Evolutionary conservation across 2,329 filamentous ascomycete genomes (phyloP).

Genomic region (Aureobasidium lini): DNA sequence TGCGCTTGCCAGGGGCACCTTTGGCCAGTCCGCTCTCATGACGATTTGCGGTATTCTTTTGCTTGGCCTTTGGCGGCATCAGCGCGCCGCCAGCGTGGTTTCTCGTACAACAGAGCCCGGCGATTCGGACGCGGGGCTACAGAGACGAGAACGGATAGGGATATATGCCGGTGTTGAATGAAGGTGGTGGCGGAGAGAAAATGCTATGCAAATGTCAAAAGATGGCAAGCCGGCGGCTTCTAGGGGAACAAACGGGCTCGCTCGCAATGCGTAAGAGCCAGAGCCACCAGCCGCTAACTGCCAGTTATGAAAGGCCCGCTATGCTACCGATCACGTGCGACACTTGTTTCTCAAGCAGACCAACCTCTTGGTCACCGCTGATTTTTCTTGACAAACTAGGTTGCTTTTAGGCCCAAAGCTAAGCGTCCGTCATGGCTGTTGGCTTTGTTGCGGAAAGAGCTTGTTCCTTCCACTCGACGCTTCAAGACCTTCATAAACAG

Average conservation of each 20-base stretch:
- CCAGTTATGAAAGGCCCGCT: slow-evolving; percentile 6
- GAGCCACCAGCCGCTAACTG: slow-evolving; percentile 1
- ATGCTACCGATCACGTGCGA: slow-evolving; percentile 10
- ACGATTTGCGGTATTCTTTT: slow-evolving; percentile 43
- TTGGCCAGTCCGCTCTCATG: slow-evolving; percentile 80
- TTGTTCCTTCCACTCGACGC: background rate
- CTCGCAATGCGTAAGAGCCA: slow-evolving; percentile 8
- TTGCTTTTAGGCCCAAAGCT: background rate
- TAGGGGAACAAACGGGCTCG: slow-evolving; percentile 5
- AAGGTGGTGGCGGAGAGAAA: slow-evolving; percentile 9
- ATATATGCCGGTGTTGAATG: background rate
- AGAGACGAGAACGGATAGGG: background rate
- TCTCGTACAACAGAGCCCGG: slow-evolving; percentile 13
- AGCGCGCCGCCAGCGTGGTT: slow-evolving; percentile 24
- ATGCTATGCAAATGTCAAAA: slow-evolving; percentile 6
- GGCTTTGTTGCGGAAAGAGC: background rate
- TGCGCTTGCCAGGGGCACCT: slow-evolving; percentile 60
- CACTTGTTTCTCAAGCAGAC: background rate
- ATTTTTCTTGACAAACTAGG: background rate
- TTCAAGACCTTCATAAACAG: background rate
- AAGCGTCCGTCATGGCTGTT: background rate
- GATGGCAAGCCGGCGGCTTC: slow-evolving; percentile 1
- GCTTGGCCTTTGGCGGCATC: slow-evolving; percentile 44
- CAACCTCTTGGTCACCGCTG: background rate
- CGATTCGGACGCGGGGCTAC: slow-evolving; percentile 8